These are phyloP conservation scores for Dendrobium huoshanense DNA, from an alignment of 106 monocot species.

Conservation along the genomic window DNA sequence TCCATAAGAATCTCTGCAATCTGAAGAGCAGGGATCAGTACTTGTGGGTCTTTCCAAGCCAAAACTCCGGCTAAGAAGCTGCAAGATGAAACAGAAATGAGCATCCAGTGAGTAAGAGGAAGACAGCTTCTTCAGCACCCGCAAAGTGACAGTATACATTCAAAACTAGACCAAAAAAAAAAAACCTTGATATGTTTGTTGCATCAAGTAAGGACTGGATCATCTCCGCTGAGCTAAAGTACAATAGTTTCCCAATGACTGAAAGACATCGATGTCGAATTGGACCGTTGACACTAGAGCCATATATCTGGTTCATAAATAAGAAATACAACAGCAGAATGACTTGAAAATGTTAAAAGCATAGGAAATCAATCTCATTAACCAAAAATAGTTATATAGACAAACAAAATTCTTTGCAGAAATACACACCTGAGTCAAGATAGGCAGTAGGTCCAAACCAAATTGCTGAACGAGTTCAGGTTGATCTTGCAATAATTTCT, in stretches of 20 bases:
- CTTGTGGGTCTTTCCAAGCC: constrained; percentile 98
- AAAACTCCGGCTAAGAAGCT: constrained; percentile 96
- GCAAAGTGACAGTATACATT: not conserved
- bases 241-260: constrained; percentile 88
- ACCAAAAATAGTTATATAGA: not conserved
- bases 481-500: constrained; percentile 83
- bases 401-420: constrained; percentile 3
- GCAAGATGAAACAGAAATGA: constrained; percentile 12
- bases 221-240: constrained; percentile 88
- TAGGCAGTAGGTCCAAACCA: constrained; percentile 84
- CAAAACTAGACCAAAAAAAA: not conserved
- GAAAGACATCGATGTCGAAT: constrained; percentile 90
- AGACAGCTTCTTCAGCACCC: not conserved
- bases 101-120: not conserved
- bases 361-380: not conserved
- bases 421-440: constrained; percentile 75
- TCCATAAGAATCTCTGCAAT: constrained; percentile 94
- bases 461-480: constrained; percentile 94
- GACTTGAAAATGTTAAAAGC: not conserved
- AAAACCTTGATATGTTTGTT: constrained; percentile 91
- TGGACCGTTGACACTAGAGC: constrained; percentile 86
- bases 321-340: not conserved
- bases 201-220: constrained; percentile 62
- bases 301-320: constrained; percentile 56
- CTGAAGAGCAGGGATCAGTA: constrained; percentile 88